These are phyloP conservation scores for Trifolium subterraneum DNA, from an alignment of 306 rosid species.

Conservation along the genomic window DNA sequence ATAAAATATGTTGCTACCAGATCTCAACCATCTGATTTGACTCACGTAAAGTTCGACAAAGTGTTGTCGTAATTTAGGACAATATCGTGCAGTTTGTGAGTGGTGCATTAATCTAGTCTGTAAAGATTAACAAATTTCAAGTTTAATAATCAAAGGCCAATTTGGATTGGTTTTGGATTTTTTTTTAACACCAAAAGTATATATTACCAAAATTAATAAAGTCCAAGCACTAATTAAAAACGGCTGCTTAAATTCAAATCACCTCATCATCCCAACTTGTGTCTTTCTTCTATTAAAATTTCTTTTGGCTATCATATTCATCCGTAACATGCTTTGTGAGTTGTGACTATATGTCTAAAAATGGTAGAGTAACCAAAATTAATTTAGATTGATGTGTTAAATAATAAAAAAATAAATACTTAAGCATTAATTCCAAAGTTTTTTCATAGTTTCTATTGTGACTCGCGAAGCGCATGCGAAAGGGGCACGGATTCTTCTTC, in stretches of 20 bases:
- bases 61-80: constrained; percentile 26
- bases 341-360: no score
- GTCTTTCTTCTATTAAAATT: no score
- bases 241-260: background rate
- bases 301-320: no score
- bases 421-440: no score
- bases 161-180: constrained; percentile 8
- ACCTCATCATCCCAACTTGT: background rate
- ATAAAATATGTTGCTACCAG: constrained; percentile 20
- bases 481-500: no score
- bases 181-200: constrained; percentile 24
- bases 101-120: constrained; percentile 28
- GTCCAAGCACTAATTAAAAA: background rate
- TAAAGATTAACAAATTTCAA: background rate
- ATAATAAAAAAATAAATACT: no score
- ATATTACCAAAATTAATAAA: constrained; percentile 21
- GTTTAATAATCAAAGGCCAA: constrained; percentile 21
- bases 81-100: constrained; percentile 24
- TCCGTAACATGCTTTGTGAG: no score
- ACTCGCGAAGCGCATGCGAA: no score
- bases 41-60: constrained; percentile 28
- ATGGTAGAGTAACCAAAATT: no score
- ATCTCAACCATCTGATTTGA: constrained; percentile 41
- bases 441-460: no score
- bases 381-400: no score